Evolutionary conservation across 2,329 filamentous ascomycete genomes (phyloP).

Genomic region (Polychaeton citri): DNA sequence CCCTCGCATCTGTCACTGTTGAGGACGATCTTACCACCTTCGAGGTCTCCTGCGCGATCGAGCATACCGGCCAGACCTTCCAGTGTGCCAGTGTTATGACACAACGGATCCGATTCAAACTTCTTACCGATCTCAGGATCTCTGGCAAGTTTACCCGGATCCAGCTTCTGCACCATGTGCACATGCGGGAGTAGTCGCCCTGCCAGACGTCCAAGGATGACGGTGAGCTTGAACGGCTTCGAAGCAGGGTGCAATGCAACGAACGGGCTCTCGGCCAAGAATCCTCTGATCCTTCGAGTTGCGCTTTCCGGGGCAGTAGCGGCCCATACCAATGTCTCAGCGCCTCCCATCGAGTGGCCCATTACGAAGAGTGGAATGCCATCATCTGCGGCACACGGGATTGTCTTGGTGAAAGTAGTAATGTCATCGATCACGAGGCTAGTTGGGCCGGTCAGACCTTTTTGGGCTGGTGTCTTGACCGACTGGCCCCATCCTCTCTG

Average conservation of each 20-base stretch:
- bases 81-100: conserved; percentile 77
- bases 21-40: conserved; percentile 39
- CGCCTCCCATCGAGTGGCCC: conserved; percentile 87
- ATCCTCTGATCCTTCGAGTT: conserved; percentile 52
- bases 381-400: conserved; percentile 28
- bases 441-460: conserved; percentile 64
- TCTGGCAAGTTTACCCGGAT: conserved; percentile 50
- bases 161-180: conserved; percentile 55
- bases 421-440: conserved; percentile 62
- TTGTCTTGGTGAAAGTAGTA: conserved; percentile 55
- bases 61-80: conserved; percentile 66
- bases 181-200: conserved; percentile 52
- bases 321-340: conserved; percentile 53
- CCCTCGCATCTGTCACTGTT: conserved; percentile 30
- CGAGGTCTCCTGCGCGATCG: conserved; percentile 53
- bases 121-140: conserved; percentile 50
- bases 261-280: conserved; percentile 66
- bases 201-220: conserved; percentile 54
- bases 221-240: conserved; percentile 49
- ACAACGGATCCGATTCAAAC: conserved; percentile 53
- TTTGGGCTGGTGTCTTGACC: conserved; percentile 46
- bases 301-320: conserved; percentile 36
- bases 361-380: conserved; percentile 61
- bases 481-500: conserved; percentile 80
- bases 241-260: conserved; percentile 56